Base-by-base conservation (phyloP, 345 rosid genomes). In the Lumnitzera racemosa region DNA sequence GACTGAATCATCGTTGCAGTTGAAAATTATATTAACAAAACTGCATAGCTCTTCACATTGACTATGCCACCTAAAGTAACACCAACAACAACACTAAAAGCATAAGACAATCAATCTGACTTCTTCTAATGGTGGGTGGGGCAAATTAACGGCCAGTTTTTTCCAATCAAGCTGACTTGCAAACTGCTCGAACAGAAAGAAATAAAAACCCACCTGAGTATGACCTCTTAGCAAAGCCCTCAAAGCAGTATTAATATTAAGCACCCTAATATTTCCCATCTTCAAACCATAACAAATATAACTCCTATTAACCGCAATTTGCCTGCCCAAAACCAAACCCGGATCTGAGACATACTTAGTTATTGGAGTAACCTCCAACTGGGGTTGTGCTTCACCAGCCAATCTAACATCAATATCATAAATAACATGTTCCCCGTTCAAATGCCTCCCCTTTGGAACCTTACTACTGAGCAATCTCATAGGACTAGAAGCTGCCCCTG, bases 251-350 rank as follows among this genome's bases (percentile, higher is more conserved):
- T 80, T 80, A 36, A 87, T 82, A 62, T 84, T 84, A 57, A 87
- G 95, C 49, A 84, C 84, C 49, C 95, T 82, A 52, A 87, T 87
- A 54, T 79, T 74, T 12, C 88, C 90, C 61, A 76, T 81, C 79
- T 87, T 87, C 62, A 87, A 83, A 29, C 90, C 95, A 57, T 87
- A 84, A 68, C 90, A 87, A 56, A 87, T 87, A 58, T 87, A 87
- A 67, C 68, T 80, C 65, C 80, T 73, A 68, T 87, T 84, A 50
- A 87, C 90, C 12, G 95, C 95, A 67, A 87, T 87, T 74, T 87
- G 95, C 14, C 88, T 76, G 24, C 95, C 95, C 24, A 87, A 80
- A 2, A 78, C 70, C 57, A 84, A 82, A 24, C 81, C 81, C 49
- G 95, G 95, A 72, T 87, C 88, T 4, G 88, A 84, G 9, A 53